A percentile compares a stretch with the other conserved stretches of the same genome.
These are phyloP conservation scores for Uronychia binucleata DNA, from an alignment of 73 alveolate genomes.

Conservation along the genomic window DNA sequence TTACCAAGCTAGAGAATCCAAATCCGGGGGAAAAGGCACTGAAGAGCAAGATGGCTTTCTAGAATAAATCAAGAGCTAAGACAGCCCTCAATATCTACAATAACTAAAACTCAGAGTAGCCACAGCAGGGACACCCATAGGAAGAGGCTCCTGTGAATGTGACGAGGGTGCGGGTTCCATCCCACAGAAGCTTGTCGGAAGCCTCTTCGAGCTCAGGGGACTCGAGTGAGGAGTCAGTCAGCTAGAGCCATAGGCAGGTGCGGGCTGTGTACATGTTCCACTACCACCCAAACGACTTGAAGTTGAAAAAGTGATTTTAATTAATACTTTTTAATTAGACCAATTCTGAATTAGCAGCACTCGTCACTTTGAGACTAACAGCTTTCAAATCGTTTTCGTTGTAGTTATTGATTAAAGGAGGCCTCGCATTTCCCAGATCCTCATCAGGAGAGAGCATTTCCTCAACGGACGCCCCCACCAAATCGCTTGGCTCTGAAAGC, in stretches of 20 bases:
- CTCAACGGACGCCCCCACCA: not conserved
- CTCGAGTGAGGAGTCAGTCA: not conserved
- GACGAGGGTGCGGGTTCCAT: no score
- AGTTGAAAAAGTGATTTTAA: not conserved
- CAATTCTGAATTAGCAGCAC: not conserved
- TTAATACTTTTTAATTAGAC: not conserved
- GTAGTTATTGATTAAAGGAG: not conserved
- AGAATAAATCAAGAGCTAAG: not conserved
- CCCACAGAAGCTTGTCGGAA: no score
- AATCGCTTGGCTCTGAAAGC: no score
- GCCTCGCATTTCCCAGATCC: not conserved
- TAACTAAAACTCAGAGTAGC: not conserved
- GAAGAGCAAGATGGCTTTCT: not conserved
- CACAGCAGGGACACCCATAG: no score
- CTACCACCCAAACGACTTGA: not conserved
- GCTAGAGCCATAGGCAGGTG: not conserved
- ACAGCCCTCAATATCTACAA: not conserved
- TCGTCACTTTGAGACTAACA: not conserved
- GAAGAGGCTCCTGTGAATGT: no score
- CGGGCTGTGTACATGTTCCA: not conserved
- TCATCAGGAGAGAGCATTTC: not conserved
- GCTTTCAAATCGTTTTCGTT: not conserved
- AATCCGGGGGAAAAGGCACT: not conserved
- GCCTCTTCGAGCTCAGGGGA: not conserved
- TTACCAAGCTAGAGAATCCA: not conserved